phyloP scores from a whole-genome alignment of 371 early-diverging fungal species.

The Mortierella sp. region DNA sequence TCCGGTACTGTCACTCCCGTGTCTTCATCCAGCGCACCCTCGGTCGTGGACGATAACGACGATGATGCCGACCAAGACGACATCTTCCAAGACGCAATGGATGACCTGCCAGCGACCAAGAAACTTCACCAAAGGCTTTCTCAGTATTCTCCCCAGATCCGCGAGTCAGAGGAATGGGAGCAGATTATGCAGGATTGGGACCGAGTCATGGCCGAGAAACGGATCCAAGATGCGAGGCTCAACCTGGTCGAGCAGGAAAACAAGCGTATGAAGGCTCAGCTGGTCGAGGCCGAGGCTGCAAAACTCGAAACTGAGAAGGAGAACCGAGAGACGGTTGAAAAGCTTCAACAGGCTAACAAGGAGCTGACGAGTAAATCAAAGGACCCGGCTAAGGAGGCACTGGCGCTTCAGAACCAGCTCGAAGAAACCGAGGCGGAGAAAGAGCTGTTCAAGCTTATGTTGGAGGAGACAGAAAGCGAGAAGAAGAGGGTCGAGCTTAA shows the following conservation, averaged over 20 bases:
- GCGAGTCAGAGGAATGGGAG: constrained; percentile 51
- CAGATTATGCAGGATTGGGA: constrained; percentile 57
- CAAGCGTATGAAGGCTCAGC: constrained; percentile 50
- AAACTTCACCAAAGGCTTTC: constrained; percentile 47
- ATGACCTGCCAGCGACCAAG: constrained; percentile 39
- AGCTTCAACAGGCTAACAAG: constrained; percentile 31
- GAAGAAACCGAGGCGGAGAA: constrained; percentile 54
- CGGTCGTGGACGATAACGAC: constrained; percentile 12
- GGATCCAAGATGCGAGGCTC: constrained; percentile 48
- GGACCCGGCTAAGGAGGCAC: constrained; percentile 45
- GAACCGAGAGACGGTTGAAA: constrained; percentile 14
- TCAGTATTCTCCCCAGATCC: constrained; percentile 30
- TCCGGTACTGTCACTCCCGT: constrained; percentile 13
- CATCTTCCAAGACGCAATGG: constrained; percentile 45
- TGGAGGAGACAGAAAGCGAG: constrained; percentile 51
- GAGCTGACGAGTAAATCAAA: constrained; percentile 30
- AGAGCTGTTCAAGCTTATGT: constrained; percentile 54
- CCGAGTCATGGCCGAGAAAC: constrained; percentile 55
- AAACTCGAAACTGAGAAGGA: constrained; percentile 38
- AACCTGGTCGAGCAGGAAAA: constrained; percentile 53
- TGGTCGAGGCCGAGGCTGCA: constrained; percentile 30
- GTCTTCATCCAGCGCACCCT: background rate
- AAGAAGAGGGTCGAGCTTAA: constrained; percentile 53
- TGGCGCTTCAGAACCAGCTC: constrained; percentile 35
- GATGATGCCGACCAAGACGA: constrained; percentile 28